Conservation (phyloP, 139 green algal genomes). For the Chlamydomonas asymmetrica region DNA sequence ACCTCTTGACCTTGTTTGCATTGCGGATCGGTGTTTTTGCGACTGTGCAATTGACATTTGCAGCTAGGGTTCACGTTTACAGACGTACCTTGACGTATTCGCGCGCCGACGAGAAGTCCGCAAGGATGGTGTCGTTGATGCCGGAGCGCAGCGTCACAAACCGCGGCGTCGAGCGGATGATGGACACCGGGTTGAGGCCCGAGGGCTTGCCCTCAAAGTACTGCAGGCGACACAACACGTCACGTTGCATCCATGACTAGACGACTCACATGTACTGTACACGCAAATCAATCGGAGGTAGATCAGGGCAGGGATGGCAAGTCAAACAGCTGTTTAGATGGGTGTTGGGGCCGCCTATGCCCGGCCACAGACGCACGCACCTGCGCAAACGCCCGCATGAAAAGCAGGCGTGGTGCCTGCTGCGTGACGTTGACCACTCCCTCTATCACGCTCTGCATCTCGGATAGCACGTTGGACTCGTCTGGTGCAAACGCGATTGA, state of each 20-base stretch:
- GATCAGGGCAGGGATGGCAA: too few species aligned
- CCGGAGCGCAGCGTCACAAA: constrained; percentile 43
- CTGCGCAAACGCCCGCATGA: constrained; percentile 74
- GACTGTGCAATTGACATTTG: too few species aligned
- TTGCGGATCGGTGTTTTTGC: too few species aligned
- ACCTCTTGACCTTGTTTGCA: too few species aligned
- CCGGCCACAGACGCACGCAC: too few species aligned
- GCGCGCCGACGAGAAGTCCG: constrained; percentile 53
- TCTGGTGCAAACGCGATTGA: constrained; percentile 62
- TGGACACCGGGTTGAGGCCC: constrained; percentile 60
- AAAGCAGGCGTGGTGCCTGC: constrained; percentile 66
- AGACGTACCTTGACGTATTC: constrained; percentile 59
- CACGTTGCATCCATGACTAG: too few species aligned
- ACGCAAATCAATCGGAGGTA: too few species aligned
- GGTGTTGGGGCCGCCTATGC: too few species aligned
- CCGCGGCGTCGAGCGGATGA: constrained; percentile 56
- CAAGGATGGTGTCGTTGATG: constrained; percentile 42
- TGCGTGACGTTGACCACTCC: constrained; percentile 53
- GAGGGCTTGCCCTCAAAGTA: constrained; percentile 73
- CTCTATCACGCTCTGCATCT: constrained; percentile 70
- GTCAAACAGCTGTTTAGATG: too few species aligned
- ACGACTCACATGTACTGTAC: too few species aligned
- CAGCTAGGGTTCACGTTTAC: too few species aligned
- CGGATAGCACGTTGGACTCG: constrained; percentile 44
- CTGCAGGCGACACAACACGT: too few species aligned